These are phyloP conservation scores for Calonectria pseudoreteaudii DNA, from an alignment of 2,329 filamentous ascomycete genomes.

Conservation along the genomic window DNA sequence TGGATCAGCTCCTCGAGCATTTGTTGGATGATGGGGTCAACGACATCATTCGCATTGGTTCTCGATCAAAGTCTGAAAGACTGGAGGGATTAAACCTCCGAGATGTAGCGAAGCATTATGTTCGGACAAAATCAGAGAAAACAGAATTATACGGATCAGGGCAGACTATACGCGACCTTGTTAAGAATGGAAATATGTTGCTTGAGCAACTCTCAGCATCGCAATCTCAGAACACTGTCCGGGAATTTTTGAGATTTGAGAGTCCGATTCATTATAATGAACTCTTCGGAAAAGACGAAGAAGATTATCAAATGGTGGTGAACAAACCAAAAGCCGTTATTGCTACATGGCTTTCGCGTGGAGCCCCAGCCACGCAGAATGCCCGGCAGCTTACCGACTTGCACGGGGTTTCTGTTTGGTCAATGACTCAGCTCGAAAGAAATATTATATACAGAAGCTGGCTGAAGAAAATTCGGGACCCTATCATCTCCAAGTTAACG, in stretches of 20 bases:
- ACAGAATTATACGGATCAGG: not conserved
- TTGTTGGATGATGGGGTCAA: constrained; percentile 59
- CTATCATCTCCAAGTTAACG: not conserved
- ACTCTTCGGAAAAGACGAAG: not conserved
- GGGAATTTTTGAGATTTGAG: not conserved
- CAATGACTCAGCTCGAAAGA: not conserved
- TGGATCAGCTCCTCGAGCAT: constrained; percentile 71
- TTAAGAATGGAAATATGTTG: not conserved
- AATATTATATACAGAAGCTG: not conserved
- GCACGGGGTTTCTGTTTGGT: not conserved
- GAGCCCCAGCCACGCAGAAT: not conserved
- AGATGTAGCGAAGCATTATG: not conserved
- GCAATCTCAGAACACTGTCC: not conserved
- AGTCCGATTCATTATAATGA: not conserved
- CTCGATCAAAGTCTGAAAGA: constrained; percentile 61
- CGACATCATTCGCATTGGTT: constrained; percentile 72
- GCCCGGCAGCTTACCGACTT: not conserved
- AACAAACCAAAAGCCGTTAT: not conserved
- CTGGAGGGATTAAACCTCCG: constrained; percentile 7
- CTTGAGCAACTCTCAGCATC: not conserved
- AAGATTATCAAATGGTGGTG: not conserved
- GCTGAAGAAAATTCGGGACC: not conserved
- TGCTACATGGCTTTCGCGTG: not conserved
- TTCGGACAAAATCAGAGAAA: not conserved
- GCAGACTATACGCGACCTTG: not conserved